Conservation (phyloP, 495 filamentous ascomycete genomes). For the Penicillium robsamsonii region DNA sequence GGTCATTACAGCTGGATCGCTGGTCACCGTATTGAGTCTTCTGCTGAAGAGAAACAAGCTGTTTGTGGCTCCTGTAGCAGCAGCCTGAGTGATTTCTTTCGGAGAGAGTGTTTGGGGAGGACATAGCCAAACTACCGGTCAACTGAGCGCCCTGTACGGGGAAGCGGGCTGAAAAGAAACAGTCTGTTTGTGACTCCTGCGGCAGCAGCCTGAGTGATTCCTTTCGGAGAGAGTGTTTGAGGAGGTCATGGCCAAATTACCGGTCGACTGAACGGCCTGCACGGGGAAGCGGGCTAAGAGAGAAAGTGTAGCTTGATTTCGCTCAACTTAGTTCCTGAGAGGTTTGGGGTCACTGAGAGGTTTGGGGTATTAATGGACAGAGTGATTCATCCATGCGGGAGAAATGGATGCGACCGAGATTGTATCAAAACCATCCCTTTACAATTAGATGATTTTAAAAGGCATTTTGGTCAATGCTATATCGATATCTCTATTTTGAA, state of each 20-base stretch:
- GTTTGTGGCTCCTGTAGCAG: not conserved
- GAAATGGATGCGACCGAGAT: too few species aligned
- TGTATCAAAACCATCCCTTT: too few species aligned
- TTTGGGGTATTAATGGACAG: too few species aligned
- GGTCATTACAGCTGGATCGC: slow-evolving; percentile 46
- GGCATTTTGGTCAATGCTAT: too few species aligned
- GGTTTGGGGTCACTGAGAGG: too few species aligned
- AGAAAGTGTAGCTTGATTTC: too few species aligned
- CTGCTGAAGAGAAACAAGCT: slow-evolving; percentile 42
- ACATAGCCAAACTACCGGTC: not conserved
- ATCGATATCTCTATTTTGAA: too few species aligned
- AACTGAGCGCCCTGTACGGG: not conserved
- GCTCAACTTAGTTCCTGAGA: too few species aligned
- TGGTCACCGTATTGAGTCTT: slow-evolving; percentile 43
- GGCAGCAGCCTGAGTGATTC: not conserved
- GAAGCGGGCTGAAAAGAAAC: slow-evolving; percentile 24
- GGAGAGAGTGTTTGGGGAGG: not conserved
- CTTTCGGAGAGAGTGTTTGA: not conserved
- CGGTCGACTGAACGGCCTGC: not conserved
- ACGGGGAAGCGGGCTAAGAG: not conserved
- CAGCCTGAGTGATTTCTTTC: not conserved
- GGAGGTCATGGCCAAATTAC: not conserved
- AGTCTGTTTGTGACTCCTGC: not conserved
- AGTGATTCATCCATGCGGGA: too few species aligned
- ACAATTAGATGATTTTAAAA: too few species aligned